These are phyloP conservation scores for Colletotrichum tanaceti DNA, from an alignment of 2,329 filamentous ascomycete species.

Conservation along the genomic window DNA sequence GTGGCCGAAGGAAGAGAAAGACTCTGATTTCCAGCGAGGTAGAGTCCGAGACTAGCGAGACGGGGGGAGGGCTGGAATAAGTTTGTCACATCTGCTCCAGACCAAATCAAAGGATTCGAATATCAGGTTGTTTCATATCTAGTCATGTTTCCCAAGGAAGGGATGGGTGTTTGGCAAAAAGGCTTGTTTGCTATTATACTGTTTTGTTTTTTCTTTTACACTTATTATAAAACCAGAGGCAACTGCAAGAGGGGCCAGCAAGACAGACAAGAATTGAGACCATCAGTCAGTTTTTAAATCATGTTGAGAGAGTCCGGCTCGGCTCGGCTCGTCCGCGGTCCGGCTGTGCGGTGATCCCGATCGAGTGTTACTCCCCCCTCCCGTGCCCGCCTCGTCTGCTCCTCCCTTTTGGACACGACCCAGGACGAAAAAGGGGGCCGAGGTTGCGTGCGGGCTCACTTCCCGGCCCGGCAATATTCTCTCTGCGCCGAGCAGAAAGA, in stretches of 20 bases:
- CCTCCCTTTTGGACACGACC: no score
- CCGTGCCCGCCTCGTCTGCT: no score
- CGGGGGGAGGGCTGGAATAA: background rate
- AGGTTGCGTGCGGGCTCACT: no score
- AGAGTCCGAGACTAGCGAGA: background rate
- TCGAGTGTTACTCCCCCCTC: no score
- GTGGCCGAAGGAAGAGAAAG: background rate
- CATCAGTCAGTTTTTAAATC: background rate
- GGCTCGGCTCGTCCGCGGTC: no score
- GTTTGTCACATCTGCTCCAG: constrained; percentile 15
- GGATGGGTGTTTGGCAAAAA: background rate
- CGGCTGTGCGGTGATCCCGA: background rate
- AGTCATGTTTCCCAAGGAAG: background rate
- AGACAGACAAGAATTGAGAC: background rate
- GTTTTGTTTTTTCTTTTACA: background rate
- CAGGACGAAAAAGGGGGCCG: background rate
- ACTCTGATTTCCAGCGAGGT: constrained; percentile 15
- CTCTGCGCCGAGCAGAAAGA: no score
- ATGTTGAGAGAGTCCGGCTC: no score
- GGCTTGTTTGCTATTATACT: background rate
- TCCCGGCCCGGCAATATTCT: no score
- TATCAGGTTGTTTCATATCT: background rate
- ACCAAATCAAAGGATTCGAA: constrained; percentile 1
- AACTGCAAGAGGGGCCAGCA: background rate
- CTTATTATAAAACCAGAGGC: background rate